Percentiles rank a stretch among this genome's conserved stretches.
These are phyloP conservation scores for Phaeomoniella chlamydospora DNA, from an alignment of 2,329 filamentous ascomycete genomes.

Conservation along the genomic window DNA sequence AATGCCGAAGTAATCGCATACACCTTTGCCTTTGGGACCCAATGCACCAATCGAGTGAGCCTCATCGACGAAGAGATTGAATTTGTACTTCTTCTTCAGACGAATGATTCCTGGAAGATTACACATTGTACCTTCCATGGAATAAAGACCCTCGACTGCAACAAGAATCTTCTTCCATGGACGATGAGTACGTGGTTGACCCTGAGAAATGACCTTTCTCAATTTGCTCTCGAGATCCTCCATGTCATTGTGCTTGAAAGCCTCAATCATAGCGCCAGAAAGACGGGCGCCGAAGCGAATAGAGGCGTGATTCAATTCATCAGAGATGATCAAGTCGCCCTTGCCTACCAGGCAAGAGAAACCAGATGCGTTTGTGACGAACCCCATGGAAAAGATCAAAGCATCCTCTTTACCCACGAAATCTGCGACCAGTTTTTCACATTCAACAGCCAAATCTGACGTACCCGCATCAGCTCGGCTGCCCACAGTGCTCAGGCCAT, in stretches of 20 bases:
- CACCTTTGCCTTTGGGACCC: constrained; percentile 74
- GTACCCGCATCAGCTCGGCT: constrained; percentile 75
- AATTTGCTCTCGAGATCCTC: constrained; percentile 69
- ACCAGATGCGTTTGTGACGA: constrained; percentile 83
- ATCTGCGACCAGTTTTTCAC: constrained; percentile 73
- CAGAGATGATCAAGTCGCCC: constrained; percentile 86
- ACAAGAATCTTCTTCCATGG: constrained; percentile 99
- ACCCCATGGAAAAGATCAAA: constrained; percentile 99
- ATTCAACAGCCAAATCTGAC: constrained; percentile 72
- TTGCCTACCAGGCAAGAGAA: constrained; percentile 89
- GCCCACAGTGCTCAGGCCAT: constrained; percentile 71
- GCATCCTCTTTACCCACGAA: constrained; percentile 91
- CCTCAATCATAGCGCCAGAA: constrained; percentile 85
- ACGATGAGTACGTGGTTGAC: constrained; percentile 92
- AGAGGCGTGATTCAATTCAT: constrained; percentile 94
- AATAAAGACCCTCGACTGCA: constrained; percentile 92
- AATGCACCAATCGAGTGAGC: constrained; percentile 91
- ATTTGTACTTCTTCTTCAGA: constrained; percentile 94
- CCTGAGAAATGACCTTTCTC: constrained; percentile 86
- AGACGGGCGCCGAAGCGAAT: constrained; percentile 91
- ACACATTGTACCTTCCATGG: constrained; percentile 98
- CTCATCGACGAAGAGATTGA: constrained; percentile 88
- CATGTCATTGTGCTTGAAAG: constrained; percentile 98
- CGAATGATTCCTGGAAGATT: constrained; percentile 81
- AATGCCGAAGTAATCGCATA: constrained; percentile 94